Conservation (phyloP, 495 filamentous ascomycete species). For the Aspergillus cristatus region DNA sequence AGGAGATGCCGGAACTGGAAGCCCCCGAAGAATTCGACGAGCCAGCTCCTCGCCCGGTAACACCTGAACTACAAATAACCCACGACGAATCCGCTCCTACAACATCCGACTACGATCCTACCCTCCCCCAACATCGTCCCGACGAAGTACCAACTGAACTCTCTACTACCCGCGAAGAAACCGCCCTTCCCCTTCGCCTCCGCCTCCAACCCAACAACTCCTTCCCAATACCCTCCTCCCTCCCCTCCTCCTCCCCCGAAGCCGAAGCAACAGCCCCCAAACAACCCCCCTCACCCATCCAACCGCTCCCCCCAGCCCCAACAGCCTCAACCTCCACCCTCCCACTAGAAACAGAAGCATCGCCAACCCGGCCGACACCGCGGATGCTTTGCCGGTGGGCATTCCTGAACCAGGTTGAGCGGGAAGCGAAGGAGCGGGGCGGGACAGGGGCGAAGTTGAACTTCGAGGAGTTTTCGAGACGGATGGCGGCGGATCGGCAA, state of each 20-base stretch:
- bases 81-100: conserved; percentile 13
- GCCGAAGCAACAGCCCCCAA: conserved; percentile 33
- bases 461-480: conserved; percentile 62
- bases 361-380: conserved; percentile 20
- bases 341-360: conserved; percentile 6
- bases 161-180: conserved; percentile 4
- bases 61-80: conserved; percentile 9
- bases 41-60: conserved; percentile 6
- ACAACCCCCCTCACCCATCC: conserved; percentile 27
- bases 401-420: conserved; percentile 48
- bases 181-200: conserved; percentile 17
- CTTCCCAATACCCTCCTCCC: conserved; percentile 28
- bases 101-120: conserved; percentile 50
- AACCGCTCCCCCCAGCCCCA: conserved; percentile 19
- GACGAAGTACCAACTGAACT: conserved; percentile 23
- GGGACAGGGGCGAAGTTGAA: conserved; percentile 64
- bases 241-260: conserved; percentile 23
- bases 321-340: conserved; percentile 8
- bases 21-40: too few relatives aligned
- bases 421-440: conserved; percentile 58
- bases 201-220: conserved; percentile 26
- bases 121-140: conserved; percentile 61
- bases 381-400: conserved; percentile 43
- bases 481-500: conserved; percentile 57
- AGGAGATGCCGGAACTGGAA: too few relatives aligned